Evolutionary conservation across 2,329 filamentous ascomycete species (phyloP).

Genomic region (Paraphaeosphaeria sporulosa): DNA sequence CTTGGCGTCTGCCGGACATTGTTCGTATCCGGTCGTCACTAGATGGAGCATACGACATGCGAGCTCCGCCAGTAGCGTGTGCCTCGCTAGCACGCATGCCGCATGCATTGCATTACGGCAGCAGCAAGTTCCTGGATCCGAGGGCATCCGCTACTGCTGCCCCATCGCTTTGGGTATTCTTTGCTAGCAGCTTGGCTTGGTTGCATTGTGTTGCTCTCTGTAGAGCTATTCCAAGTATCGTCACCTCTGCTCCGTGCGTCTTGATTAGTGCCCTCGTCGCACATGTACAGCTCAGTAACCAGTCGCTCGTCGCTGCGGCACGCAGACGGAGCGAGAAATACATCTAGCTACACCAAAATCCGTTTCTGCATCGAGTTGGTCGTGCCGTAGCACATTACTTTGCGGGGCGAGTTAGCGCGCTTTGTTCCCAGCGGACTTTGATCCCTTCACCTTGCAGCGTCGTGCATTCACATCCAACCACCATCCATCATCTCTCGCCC

Average conservation of each 20-base stretch:
- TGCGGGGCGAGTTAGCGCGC: neutral
- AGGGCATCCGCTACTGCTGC: neutral
- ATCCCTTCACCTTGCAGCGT: constrained; percentile 13
- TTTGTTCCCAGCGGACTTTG: neutral
- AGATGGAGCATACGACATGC: neutral
- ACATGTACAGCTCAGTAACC: no score
- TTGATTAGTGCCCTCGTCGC: no score
- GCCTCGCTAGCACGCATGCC: neutral
- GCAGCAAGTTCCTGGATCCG: constrained; percentile 26
- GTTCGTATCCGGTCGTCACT: neutral
- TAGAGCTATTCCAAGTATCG: neutral
- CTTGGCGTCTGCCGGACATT: constrained; percentile 14
- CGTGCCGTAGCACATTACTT: constrained; percentile 12
- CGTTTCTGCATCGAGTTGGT: neutral
- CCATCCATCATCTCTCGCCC: neutral
- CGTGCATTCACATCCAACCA: neutral
- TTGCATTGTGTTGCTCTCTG: neutral
- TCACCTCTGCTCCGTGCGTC: neutral
- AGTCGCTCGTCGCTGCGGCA: neutral
- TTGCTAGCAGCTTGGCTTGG: neutral
- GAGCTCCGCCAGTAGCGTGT: no score
- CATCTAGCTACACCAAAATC: neutral
- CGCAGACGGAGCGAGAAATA: constrained; percentile 9
- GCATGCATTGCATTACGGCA: constrained; percentile 11
- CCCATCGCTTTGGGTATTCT: neutral